Conservation (phyloP, 768 basidiomycete species). For the Phlebiopsis flavidoalba region DNA sequence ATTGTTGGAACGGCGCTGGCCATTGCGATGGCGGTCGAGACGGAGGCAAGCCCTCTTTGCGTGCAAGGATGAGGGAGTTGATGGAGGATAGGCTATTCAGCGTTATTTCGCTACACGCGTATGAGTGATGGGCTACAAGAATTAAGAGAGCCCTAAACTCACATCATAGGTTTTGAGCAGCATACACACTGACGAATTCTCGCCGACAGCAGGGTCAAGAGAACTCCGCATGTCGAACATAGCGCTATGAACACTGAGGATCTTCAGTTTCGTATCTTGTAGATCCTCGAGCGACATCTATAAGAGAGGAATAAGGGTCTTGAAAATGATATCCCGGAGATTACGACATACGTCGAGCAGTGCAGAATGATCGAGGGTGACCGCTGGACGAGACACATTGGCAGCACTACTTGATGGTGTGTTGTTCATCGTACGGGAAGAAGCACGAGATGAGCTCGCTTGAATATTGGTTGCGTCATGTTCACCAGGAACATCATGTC, state of each 20-base stretch:
- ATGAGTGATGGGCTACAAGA: background rate
- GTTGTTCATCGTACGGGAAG: background rate
- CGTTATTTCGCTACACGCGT: background rate
- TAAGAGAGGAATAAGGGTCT: background rate
- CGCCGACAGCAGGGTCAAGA: background rate
- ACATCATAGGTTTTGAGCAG: slow-evolving; percentile 1
- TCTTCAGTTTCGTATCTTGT: background rate
- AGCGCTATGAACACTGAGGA: background rate
- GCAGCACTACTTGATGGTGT: background rate
- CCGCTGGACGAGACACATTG: background rate
- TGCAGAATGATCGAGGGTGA: slow-evolving; percentile 4
- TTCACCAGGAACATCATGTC: background rate
- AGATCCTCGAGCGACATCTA: slow-evolving; percentile 7
- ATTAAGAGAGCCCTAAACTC: background rate
- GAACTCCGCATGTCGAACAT: background rate
- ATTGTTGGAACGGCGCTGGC: background rate
- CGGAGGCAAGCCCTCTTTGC: background rate
- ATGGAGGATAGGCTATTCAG: slow-evolving; percentile 3
- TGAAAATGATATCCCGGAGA: background rate
- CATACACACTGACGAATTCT: background rate
- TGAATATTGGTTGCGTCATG: background rate
- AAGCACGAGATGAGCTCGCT: background rate
- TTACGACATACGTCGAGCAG: slow-evolving; percentile 2
- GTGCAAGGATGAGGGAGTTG: background rate
- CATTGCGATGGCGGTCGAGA: background rate